A percentile compares a stretch with the other conserved stretches of the same genome.
phyloP scores from a whole-genome alignment of 2,329 filamentous ascomycete species.

The Epichloe festucae region DNA sequence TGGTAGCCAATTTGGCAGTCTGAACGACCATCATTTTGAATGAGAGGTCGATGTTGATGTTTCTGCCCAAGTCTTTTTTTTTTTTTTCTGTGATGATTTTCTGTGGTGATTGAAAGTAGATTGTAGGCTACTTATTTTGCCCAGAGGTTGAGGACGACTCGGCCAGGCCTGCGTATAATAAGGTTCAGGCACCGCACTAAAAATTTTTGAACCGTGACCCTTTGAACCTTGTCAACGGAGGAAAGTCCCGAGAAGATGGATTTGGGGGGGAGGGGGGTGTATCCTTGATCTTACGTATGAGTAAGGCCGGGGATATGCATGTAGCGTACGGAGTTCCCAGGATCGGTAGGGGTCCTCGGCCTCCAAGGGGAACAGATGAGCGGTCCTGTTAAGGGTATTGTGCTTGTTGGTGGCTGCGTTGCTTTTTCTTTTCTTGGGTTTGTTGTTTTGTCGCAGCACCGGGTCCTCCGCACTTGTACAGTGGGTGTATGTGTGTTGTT shows the following conservation, averaged over 20 bases:
- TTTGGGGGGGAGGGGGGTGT: background rate
- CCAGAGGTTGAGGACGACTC: background rate
- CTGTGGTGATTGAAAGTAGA: background rate
- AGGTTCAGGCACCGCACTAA: background rate
- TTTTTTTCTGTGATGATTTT: too few species aligned
- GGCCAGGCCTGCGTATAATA: background rate
- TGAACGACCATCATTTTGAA: constrained; percentile 3
- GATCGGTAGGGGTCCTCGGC: background rate
- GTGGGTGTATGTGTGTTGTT: background rate
- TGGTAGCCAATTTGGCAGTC: constrained; percentile 4
- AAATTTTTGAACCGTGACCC: too few species aligned
- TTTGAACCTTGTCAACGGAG: background rate
- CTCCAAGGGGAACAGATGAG: background rate
- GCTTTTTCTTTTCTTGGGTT: background rate
- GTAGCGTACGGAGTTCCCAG: background rate
- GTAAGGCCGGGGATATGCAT: background rate
- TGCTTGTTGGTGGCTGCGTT: background rate
- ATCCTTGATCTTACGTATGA: background rate
- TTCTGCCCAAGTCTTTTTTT: background rate
- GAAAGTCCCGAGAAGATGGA: background rate
- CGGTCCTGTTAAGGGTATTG: background rate
- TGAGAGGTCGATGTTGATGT: background rate
- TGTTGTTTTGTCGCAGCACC: too few species aligned
- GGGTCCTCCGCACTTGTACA: background rate
- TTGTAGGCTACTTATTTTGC: background rate